Evolutionary conservation across 1,284 basidiomycete species (phyloP).

Genomic region (Cutaneotrichosporon cutaneum): DNA sequence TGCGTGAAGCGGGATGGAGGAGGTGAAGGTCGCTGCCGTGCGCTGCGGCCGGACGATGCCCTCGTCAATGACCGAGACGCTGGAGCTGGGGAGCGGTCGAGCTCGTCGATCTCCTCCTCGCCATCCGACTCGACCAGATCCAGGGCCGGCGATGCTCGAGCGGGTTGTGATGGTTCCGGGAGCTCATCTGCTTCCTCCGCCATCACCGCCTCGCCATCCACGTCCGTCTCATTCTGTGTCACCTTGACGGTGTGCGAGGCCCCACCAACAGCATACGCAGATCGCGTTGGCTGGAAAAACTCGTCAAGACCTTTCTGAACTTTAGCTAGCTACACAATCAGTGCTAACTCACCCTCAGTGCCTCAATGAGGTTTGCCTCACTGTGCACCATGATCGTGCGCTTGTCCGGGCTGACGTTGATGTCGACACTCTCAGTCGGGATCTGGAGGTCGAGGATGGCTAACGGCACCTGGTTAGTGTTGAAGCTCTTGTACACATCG

Average conservation of each 20-base stretch:
- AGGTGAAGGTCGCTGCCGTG: neutral
- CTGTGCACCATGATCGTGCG: conserved; percentile 89
- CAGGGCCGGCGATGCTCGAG: neutral
- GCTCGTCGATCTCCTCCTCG: conserved; percentile 12
- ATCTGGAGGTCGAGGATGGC: conserved; percentile 79
- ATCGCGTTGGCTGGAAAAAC: conserved; percentile 65
- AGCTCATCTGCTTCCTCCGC: conserved; percentile 17
- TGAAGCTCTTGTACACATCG: conserved; percentile 84
- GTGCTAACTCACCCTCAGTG: conserved; percentile 64
- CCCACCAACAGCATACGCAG: conserved; percentile 64
- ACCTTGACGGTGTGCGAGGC: conserved; percentile 37
- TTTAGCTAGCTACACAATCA: conserved; percentile 42
- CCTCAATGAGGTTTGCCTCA: conserved; percentile 75
- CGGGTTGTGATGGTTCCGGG: neutral
- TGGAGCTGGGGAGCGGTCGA: neutral
- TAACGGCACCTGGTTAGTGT: conserved; percentile 74
- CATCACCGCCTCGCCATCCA: conserved; percentile 16
- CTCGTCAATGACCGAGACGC: neutral
- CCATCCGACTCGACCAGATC: conserved; percentile 14
- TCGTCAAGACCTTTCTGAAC: conserved; percentile 62
- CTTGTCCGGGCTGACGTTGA: conserved; percentile 97
- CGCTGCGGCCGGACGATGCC: neutral
- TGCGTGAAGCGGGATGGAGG: conserved; percentile 8
- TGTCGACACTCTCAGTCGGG: conserved; percentile 80
- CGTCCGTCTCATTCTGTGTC: conserved; percentile 18